Conservation (phyloP, 495 filamentous ascomycete species). For the Aspergillus sclerotiicarbonarius region DNA sequence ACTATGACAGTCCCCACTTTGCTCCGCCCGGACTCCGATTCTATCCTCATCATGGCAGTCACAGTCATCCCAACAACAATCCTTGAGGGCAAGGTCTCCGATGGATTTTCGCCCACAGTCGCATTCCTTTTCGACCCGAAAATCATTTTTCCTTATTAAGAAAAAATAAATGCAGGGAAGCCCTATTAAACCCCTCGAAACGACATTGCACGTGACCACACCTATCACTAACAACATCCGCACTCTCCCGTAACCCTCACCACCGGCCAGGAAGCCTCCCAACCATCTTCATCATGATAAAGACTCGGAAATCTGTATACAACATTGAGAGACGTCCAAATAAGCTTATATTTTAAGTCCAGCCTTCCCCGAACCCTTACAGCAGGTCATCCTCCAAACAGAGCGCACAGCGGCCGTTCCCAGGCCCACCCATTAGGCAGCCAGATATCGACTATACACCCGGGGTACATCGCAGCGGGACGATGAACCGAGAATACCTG, state of each 20-base stretch:
- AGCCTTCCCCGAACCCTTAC: background rate
- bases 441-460: slow-evolving; percentile 7
- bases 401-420: slow-evolving; percentile 1
- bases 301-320: background rate
- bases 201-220: background rate
- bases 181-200: background rate
- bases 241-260: background rate
- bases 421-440: slow-evolving; percentile 23
- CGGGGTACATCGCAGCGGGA: background rate
- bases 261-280: background rate
- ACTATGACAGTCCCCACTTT: background rate
- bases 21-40: background rate
- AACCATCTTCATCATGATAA: background rate
- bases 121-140: background rate
- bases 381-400: slow-evolving; percentile 5
- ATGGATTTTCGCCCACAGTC: background rate
- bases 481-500: background rate
- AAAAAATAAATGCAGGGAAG: background rate
- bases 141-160: no score
- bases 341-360: slow-evolving; percentile 26
- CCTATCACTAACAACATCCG: background rate
- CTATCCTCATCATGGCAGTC: background rate
- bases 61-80: background rate
- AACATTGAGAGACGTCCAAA: slow-evolving; percentile 11
- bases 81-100: background rate